phyloP scores from a whole-genome alignment of 2,329 filamentous ascomycete species.

The Verticillium nonalfalfae region DNA sequence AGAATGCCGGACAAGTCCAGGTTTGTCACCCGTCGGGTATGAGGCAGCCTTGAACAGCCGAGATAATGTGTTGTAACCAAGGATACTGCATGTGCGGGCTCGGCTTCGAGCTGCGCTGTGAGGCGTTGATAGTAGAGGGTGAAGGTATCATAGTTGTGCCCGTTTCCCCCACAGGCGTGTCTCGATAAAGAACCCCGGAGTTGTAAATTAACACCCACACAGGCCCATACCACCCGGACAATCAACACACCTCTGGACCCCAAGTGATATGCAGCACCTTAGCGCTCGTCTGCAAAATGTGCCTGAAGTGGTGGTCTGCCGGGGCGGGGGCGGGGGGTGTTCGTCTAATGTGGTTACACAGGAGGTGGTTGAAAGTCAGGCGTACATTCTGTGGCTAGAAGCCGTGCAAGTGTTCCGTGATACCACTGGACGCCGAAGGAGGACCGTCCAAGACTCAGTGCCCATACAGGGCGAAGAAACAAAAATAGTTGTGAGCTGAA shows the following conservation, averaged over 20 bases:
- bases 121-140: background rate
- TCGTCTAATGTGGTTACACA: background rate
- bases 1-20: background rate
- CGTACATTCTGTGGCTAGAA: too few relatives aligned
- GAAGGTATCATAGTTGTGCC: background rate
- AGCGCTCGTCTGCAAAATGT: background rate
- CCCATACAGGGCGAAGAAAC: background rate
- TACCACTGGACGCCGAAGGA: background rate
- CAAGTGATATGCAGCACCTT: background rate
- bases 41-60: background rate
- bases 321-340: background rate
- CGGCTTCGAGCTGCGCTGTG: background rate
- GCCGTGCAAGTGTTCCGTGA: too few relatives aligned
- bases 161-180: background rate
- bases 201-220: background rate
- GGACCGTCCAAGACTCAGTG: background rate
- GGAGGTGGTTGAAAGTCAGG: too few relatives aligned
- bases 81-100: background rate
- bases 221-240: background rate
- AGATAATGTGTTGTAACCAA: background rate
- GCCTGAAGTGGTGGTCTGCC: background rate
- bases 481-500: background rate
- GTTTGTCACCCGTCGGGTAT: background rate
- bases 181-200: background rate
- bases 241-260: background rate